Conservation (phyloP, 768 basidiomycete genomes). For the Leccinum obscurum region DNA sequence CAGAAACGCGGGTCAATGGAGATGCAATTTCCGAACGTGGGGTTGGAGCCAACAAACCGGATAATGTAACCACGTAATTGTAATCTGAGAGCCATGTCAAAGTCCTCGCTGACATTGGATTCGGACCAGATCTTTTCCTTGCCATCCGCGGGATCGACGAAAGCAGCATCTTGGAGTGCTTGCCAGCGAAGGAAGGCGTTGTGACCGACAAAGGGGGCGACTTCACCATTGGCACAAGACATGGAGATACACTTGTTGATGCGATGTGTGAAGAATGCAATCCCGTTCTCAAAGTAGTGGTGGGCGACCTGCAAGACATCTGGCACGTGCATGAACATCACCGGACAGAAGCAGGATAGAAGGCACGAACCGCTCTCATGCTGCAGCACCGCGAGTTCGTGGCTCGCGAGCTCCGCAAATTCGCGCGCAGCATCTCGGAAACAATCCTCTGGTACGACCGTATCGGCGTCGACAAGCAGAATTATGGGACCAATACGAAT, state of each 20-base stretch:
- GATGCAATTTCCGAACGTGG: slow-evolving; percentile 3
- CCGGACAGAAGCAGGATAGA: slow-evolving; percentile 11
- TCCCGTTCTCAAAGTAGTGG: slow-evolving; percentile 90
- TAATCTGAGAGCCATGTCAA: slow-evolving; percentile 64
- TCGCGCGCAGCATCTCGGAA: slow-evolving; percentile 89
- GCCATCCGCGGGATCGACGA: slow-evolving; percentile 50
- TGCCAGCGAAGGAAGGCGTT: slow-evolving; percentile 91
- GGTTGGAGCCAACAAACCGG: slow-evolving; percentile 35
- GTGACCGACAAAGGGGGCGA: slow-evolving; percentile 79
- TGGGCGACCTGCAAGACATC: slow-evolving; percentile 90
- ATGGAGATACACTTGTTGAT: slow-evolving; percentile 85
- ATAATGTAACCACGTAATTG: slow-evolving; percentile 70
- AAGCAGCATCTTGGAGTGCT: slow-evolving; percentile 84
- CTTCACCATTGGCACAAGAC: slow-evolving; percentile 78
- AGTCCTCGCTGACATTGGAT: slow-evolving; percentile 66
- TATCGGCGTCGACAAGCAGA: slow-evolving; percentile 86
- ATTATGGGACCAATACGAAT: slow-evolving; percentile 77
- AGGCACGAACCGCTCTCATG: slow-evolving; percentile 76
- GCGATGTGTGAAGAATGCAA: slow-evolving; percentile 83
- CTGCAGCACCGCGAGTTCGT: slow-evolving; percentile 77
- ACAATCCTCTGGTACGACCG: slow-evolving; percentile 87
- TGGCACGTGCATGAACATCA: slow-evolving; percentile 23
- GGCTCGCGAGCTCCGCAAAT: slow-evolving; percentile 66
- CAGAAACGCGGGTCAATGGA: background rate
- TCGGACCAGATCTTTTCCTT: slow-evolving; percentile 78